These are phyloP conservation scores for Chytriomyces hyalinus DNA, from an alignment of 192 early-diverging fungal species.

Conservation along the genomic window DNA sequence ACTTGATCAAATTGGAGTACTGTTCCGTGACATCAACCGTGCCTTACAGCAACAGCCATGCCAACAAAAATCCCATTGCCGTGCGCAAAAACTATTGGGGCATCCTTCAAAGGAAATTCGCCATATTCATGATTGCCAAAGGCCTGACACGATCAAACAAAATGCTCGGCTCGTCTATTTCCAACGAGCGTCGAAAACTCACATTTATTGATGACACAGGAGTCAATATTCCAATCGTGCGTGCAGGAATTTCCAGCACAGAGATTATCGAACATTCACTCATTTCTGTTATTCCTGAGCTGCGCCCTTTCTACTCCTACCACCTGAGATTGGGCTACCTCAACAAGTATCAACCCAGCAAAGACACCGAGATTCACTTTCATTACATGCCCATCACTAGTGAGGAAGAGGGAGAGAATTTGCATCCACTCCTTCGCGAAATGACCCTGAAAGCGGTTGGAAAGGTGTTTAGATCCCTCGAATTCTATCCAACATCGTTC, in stretches of 20 bases:
- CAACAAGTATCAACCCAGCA: slow-evolving; percentile 52
- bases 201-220: slow-evolving; percentile 42
- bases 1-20: slow-evolving; percentile 58
- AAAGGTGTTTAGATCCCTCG: slow-evolving; percentile 53
- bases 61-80: slow-evolving; percentile 34
- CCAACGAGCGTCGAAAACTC: slow-evolving; percentile 32
- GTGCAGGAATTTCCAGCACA: not conserved
- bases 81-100: slow-evolving; percentile 61
- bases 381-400: slow-evolving; percentile 61
- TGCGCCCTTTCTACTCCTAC: slow-evolving; percentile 62
- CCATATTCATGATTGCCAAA: slow-evolving; percentile 54
- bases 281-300: slow-evolving; percentile 45
- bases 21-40: slow-evolving; percentile 55
- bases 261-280: slow-evolving; percentile 34
- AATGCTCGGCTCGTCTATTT: not conserved
- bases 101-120: slow-evolving; percentile 57
- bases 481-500: slow-evolving; percentile 56
- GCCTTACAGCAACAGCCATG: slow-evolving; percentile 49
- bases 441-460: slow-evolving; percentile 51
- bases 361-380: slow-evolving; percentile 52
- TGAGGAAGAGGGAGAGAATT: slow-evolving; percentile 41
- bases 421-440: slow-evolving; percentile 37
- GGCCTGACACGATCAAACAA: slow-evolving; percentile 22
- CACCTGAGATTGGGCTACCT: slow-evolving; percentile 59
- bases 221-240: slow-evolving; percentile 29